Conservation (phyloP, 345 rosid species). For the Syzygium jambos region DNA sequence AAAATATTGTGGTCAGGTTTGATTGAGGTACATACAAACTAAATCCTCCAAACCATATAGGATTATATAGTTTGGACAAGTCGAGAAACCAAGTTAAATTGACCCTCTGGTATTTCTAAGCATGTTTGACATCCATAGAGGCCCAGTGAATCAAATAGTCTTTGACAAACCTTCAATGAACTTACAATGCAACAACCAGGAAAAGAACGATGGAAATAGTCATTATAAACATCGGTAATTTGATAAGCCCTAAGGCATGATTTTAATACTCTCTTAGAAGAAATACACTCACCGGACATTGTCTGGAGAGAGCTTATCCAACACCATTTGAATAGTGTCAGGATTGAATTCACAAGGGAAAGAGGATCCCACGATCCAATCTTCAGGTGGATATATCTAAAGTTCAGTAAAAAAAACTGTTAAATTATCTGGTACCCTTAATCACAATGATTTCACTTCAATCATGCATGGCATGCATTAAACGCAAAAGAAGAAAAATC, state of each 20-base stretch:
- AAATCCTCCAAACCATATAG: not conserved
- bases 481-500: not conserved
- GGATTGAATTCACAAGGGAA: slow-evolving; percentile 67
- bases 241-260: not conserved
- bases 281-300: slow-evolving; percentile 49
- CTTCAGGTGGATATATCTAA: slow-evolving; percentile 68
- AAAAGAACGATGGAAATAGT: not conserved
- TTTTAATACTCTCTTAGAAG: not conserved
- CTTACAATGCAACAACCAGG: not conserved
- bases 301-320: slow-evolving; percentile 61
- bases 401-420: not conserved
- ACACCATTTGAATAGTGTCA: slow-evolving; percentile 37
- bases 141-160: not conserved
- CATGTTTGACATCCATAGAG: not conserved
- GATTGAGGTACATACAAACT: not conserved
- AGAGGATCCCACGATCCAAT: slow-evolving; percentile 76
- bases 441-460: not conserved
- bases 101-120: not conserved
- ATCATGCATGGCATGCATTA: not conserved
- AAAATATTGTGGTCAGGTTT: not conserved
- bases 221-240: not conserved
- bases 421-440: not conserved
- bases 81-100: not conserved
- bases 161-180: not conserved
- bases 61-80: not conserved